Evolutionary conservation across 1,284 basidiomycete genomes (phyloP), one percentile per base, ranked within the genome.

Genomic region (Fistulinella staudtii): DNA sequence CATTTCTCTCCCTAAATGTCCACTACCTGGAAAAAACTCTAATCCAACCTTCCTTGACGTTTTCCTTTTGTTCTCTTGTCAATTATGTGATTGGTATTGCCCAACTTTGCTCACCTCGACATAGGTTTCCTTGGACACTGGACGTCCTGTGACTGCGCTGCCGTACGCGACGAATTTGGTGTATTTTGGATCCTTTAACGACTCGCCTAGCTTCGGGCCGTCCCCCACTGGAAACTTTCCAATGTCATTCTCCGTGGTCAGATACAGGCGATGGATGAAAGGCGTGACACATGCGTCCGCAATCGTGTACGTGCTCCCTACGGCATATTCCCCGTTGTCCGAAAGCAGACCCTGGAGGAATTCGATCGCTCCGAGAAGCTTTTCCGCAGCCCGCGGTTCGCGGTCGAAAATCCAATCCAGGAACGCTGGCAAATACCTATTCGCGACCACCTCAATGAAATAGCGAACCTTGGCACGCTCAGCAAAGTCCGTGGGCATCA

Each of bases 401-500:
- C 24, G 74, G 1, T 64, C 56, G 18, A 56, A 34, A 5, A 68
- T 34, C 43, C 70, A 63, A 5, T 55, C 68, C 23, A 59, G 15
- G 10, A 13, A 36, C 10, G 38, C 15, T 4, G 36, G 33, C 6
- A 14, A 14, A 7, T 45, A 45, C 21, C 15, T 42, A 11, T 17
- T 38, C 33, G 24, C 18, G 5, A 77, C 65, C 1, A 66, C 62
- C 41, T 82, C 76, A 50, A 79, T 75, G 66, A 84, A 80, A 60
- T 81, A 76, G 8, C 81, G 76, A 3, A 71, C 75, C 44, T 72
- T 68, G 5, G 82, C 82, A 22, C 77, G 75, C 10, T 61, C 53
- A 23, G 82, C 68, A 0, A 79, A 77, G 55, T 80, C 74, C 8
- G 66, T 58, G 0, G 80, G 79, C 11, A 82, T 68, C 15, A 82